Conservation (phyloP, 1,139 yeast genomes). For the Geotrichum candidum region DNA sequence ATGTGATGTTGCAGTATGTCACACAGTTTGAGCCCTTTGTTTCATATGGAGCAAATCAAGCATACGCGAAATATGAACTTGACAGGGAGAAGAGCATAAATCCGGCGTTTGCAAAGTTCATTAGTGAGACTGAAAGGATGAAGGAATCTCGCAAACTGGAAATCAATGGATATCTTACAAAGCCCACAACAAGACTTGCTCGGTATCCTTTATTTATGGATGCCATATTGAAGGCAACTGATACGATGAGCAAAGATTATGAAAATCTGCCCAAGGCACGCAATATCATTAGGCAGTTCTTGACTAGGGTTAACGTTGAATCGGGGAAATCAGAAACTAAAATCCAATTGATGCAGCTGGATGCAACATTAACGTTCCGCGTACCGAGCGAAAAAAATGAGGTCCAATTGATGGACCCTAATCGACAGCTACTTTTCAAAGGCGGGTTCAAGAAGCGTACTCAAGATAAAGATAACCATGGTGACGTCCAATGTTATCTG, state of each 20-base stretch:
- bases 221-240: conserved; percentile 78
- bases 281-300: conserved; percentile 65
- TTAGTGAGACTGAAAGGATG: conserved; percentile 82
- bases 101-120: conserved; percentile 82
- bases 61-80: conserved; percentile 91
- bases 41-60: conserved; percentile 91
- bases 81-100: conserved; percentile 91
- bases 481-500: conserved; percentile 69
- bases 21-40: conserved; percentile 89
- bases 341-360: conserved; percentile 79
- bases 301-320: conserved; percentile 77
- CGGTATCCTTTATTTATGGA: conserved; percentile 80
- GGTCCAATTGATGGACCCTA: conserved; percentile 73
- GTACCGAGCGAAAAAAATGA: conserved; percentile 78
- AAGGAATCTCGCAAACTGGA: conserved; percentile 90
- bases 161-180: conserved; percentile 84
- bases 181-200: conserved; percentile 95
- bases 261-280: conserved; percentile 67
- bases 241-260: conserved; percentile 69
- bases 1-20: conserved; percentile 74
- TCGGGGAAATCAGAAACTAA: conserved; percentile 94
- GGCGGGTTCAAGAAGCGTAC: conserved; percentile 70
- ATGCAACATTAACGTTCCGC: conserved; percentile 62
- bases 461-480: conserved; percentile 68
- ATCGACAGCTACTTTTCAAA: conserved; percentile 71